Base-by-base conservation (phyloP, 441 rosid genomes). In the Bocquillonia castaneifolia region DNA sequence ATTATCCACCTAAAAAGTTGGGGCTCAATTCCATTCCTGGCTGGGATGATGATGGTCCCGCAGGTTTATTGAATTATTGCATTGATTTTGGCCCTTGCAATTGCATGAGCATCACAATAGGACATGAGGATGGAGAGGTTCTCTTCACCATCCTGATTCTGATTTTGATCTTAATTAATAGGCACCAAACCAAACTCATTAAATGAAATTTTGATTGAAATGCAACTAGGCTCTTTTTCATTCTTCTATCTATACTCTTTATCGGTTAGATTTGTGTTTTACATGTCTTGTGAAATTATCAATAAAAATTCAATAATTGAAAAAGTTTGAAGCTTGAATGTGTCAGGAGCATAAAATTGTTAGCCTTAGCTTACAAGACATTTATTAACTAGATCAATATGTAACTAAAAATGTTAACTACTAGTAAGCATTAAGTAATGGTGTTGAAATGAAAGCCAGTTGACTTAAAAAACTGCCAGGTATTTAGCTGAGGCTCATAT, bases 401-500 rank as follows among this genome's bases (percentile, higher is more conserved):
- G n/a, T n/a, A 13, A 42, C 17, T 42, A 39, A 14, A 39, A 39
- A 45, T 8, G 10, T 25, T 14, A 13, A 66, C 20, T 7, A 56
- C 23, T 54, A 44, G 10, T 18, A 37, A 23, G 22, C 10, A 23
- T 67, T 20, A 28, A 17, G n/a, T 34, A 5, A 34, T 6, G 51
- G 17, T 28, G 44, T 28, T 66, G 50, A 50, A 23, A 29, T 28
- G 50, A 12, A 1, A n/a, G n/a, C n/a, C n/a, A n/a, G 67, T 36
- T 40, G 17, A 34, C 48, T 62, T 12, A 64, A 54, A 36, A 42
- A 60, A 71, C 58, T 57, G 64, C 63, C 82, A 91, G 99, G 86
- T 90, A 91, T 79, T 79, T 91, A 58, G 93, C 96, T 9, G 99
- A 94, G 84, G 93, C 96, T 31, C 82, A 88, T 75, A 89, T 91